These are phyloP conservation scores for Metschnikowia borealis DNA, from an alignment of 805 yeast species.

Conservation along the genomic window DNA sequence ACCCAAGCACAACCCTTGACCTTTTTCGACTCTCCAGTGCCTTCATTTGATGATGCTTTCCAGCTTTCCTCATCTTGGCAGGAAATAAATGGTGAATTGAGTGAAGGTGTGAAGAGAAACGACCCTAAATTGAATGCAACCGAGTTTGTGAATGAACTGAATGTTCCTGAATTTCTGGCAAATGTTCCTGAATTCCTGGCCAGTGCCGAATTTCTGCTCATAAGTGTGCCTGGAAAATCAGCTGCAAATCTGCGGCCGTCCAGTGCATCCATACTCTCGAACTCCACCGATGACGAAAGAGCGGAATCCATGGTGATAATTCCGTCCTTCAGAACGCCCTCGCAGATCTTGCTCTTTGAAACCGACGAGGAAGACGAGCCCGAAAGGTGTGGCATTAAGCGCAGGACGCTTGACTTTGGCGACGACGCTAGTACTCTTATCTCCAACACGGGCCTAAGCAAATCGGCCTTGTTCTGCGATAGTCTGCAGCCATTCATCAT, in stretches of 20 bases:
- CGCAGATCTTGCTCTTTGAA: constrained; percentile 37
- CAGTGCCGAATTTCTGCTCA: neutral
- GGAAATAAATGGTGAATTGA: neutral
- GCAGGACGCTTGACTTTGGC: neutral
- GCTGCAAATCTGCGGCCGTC: constrained; percentile 12
- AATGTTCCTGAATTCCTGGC: neutral
- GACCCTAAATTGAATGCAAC: too few species aligned
- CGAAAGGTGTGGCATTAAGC: neutral
- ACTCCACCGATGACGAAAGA: constrained; percentile 25
- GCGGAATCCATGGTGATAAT: constrained; percentile 21
- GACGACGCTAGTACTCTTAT: constrained; percentile 11
- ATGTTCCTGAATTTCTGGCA: too few species aligned
- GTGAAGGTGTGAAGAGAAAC: neutral
- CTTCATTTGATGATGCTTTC: neutral
- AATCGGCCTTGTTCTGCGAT: neutral
- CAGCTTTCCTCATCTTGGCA: neutral
- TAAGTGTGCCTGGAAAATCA: neutral
- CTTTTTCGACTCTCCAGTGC: neutral
- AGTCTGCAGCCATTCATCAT: constrained; percentile 29
- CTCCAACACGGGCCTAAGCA: neutral
- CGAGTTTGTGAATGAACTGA: too few species aligned
- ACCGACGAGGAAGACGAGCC: constrained; percentile 37
- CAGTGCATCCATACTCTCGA: constrained; percentile 24
- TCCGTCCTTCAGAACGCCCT: constrained; percentile 17
- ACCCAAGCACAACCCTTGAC: neutral